A percentile compares a stretch with the other conserved stretches of the same genome.
Conservation (phyloP, 2,329 filamentous ascomycete genomes). For the Fusarium sp. region DNA sequence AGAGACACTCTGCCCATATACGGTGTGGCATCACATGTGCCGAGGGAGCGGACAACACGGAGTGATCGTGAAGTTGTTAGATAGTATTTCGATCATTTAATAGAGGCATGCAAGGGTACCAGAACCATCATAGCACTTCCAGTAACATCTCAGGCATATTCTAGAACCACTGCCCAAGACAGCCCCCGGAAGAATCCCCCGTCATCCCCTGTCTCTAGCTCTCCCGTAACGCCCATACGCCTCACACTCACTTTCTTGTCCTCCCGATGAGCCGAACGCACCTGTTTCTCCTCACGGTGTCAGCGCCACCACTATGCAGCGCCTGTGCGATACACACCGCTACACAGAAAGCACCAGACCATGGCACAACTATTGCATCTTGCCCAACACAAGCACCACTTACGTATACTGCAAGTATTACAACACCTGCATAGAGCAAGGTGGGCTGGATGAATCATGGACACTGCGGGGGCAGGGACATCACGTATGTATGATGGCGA, state of each 20-base stretch:
- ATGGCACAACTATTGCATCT: slow-evolving; percentile 17
- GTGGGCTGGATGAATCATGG: neutral
- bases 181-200: neutral
- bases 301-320: neutral
- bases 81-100: slow-evolving; percentile 6
- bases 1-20: neutral
- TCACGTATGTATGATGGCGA: neutral
- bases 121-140: neutral
- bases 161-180: neutral
- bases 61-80: neutral
- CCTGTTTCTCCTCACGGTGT: slow-evolving; percentile 19
- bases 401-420: neutral
- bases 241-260: slow-evolving; percentile 9
- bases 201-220: neutral
- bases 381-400: slow-evolving; percentile 4
- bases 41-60: neutral
- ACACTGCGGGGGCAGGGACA: neutral
- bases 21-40: slow-evolving; percentile 16
- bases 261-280: slow-evolving; percentile 15
- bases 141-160: neutral
- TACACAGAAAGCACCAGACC: slow-evolving; percentile 23
- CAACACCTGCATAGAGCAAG: neutral
- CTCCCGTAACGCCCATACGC: slow-evolving; percentile 2
- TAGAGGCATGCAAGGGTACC: slow-evolving; percentile 7
- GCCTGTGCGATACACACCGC: slow-evolving; percentile 18